phyloP scores from a whole-genome alignment of 1,139 yeast species.

The Sugiyamaella japonica region DNA sequence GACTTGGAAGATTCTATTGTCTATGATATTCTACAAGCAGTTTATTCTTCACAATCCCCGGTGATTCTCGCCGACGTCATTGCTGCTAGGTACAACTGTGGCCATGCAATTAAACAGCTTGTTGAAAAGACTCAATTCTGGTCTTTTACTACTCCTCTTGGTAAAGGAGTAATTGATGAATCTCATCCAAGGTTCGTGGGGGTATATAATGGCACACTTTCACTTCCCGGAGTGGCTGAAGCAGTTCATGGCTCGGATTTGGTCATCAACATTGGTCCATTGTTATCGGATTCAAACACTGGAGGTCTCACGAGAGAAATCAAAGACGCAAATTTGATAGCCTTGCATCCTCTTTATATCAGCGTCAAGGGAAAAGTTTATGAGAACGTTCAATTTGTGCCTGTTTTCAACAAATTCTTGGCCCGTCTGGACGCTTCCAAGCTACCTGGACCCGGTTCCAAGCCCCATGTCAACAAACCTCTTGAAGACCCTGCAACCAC shows the following conservation, averaged over 20 bases:
- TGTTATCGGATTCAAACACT: slow-evolving; percentile 46
- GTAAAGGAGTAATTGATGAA: slow-evolving; percentile 66
- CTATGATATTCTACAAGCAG: slow-evolving; percentile 47
- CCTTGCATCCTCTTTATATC: slow-evolving; percentile 49
- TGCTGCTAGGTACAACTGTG: slow-evolving; percentile 55
- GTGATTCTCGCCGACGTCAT: slow-evolving; percentile 66
- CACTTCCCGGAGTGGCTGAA: slow-evolving; percentile 47
- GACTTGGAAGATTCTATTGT: slow-evolving; percentile 46
- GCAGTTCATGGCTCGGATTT: slow-evolving; percentile 41
- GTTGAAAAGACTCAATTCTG: slow-evolving; percentile 49
- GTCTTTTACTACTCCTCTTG: slow-evolving; percentile 50
- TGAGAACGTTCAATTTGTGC: slow-evolving; percentile 47
- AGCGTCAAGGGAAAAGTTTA: slow-evolving; percentile 45
- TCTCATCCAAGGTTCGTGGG: slow-evolving; percentile 59
- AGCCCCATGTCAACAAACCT: slow-evolving; percentile 26
- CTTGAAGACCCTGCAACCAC: slow-evolving; percentile 28
- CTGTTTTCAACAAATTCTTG: slow-evolving; percentile 48
- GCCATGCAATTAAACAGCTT: slow-evolving; percentile 47
- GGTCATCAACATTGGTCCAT: slow-evolving; percentile 45
- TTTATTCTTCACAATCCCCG: slow-evolving; percentile 58
- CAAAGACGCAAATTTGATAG: slow-evolving; percentile 40
- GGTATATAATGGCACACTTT: slow-evolving; percentile 56
- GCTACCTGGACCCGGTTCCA: slow-evolving; percentile 33
- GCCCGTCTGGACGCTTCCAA: slow-evolving; percentile 39
- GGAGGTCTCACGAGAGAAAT: slow-evolving; percentile 46